Percentiles rank a stretch among this genome's conserved stretches.
Evolutionary conservation across 2,329 filamentous ascomycete species (phyloP).

Genomic region (Aureobasidium subglaciale): DNA sequence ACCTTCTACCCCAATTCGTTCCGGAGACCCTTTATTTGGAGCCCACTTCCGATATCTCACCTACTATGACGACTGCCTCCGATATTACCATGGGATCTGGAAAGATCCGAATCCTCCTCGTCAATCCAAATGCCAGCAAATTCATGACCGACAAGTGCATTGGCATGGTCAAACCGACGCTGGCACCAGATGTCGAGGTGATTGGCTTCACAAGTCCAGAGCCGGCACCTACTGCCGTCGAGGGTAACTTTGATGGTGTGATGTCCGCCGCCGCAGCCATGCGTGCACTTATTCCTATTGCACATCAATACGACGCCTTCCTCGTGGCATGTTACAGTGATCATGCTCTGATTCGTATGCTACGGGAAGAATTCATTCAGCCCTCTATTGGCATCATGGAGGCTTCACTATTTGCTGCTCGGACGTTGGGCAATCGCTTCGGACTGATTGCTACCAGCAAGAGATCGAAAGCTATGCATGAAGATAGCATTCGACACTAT

Average conservation of each 20-base stretch:
- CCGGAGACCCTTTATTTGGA: neutral
- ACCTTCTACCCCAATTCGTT: neutral
- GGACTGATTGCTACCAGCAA: constrained; percentile 39
- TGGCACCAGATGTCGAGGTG: constrained; percentile 43
- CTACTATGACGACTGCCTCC: neutral
- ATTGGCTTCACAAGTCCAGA: constrained; percentile 45
- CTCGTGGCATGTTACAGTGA: constrained; percentile 45
- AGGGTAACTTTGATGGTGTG: constrained; percentile 44
- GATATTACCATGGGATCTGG: neutral
- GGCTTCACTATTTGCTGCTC: constrained; percentile 42
- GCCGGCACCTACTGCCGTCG: constrained; percentile 45
- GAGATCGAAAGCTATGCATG: constrained; percentile 35
- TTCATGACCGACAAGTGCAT: constrained; percentile 45
- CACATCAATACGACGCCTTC: constrained; percentile 40
- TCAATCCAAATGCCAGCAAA: constrained; percentile 43
- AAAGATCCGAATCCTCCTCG: constrained; percentile 37
- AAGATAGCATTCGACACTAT: constrained; percentile 35
- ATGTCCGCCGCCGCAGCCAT: constrained; percentile 44
- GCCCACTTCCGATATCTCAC: neutral
- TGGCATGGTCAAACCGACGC: constrained; percentile 34
- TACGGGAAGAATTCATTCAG: constrained; percentile 40
- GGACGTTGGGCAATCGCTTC: constrained; percentile 43
- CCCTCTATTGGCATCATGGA: constrained; percentile 48
- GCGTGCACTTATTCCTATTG: constrained; percentile 39
- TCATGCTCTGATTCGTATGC: constrained; percentile 40